Evolutionary conservation across 129 eudicot species (phyloP).

Genomic region (Lactuca sativa): DNA sequence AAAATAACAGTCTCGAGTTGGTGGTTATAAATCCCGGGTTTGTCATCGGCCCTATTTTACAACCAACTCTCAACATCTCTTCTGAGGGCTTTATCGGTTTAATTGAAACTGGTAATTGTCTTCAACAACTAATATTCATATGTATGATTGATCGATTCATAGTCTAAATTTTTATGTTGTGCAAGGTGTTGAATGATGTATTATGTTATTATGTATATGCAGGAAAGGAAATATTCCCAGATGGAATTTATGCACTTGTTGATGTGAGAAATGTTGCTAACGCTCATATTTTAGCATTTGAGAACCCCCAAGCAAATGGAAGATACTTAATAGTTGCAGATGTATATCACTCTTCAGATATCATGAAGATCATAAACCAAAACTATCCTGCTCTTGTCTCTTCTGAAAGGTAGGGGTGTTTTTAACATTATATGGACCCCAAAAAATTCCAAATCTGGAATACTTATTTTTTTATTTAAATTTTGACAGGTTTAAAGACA

Average conservation of each 20-base stretch:
- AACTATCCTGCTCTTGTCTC: conserved; percentile 42
- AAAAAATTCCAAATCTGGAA: neutral
- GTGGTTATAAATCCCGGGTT: too few relatives aligned
- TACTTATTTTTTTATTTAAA: neutral
- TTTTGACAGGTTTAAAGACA: conserved; percentile 27
- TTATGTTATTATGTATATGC: neutral
- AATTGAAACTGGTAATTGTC: conserved; percentile 17
- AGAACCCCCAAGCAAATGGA: conserved; percentile 46
- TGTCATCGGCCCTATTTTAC: too few relatives aligned
- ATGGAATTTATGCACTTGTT: too few relatives aligned
- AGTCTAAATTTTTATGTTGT: neutral
- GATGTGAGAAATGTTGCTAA: too few relatives aligned
- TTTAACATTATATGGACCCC: too few relatives aligned
- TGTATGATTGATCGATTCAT: neutral
- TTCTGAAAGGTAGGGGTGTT: conserved; percentile 28
- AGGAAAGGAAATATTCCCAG: conserved; percentile 30
- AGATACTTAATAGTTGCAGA: conserved; percentile 44
- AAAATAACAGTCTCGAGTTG: too few relatives aligned
- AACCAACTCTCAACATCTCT: too few relatives aligned
- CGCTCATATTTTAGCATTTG: neutral
- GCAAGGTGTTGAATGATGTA: neutral
- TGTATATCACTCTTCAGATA: conserved; percentile 25
- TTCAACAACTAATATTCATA: neutral
- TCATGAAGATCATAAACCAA: conserved; percentile 31
- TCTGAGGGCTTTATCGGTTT: conserved; percentile 20